Percentiles rank a stretch among this genome's conserved stretches.
Evolutionary conservation across 2,329 filamentous ascomycete species (phyloP).

Genomic region (Tolypocladium pustulatum): DNA sequence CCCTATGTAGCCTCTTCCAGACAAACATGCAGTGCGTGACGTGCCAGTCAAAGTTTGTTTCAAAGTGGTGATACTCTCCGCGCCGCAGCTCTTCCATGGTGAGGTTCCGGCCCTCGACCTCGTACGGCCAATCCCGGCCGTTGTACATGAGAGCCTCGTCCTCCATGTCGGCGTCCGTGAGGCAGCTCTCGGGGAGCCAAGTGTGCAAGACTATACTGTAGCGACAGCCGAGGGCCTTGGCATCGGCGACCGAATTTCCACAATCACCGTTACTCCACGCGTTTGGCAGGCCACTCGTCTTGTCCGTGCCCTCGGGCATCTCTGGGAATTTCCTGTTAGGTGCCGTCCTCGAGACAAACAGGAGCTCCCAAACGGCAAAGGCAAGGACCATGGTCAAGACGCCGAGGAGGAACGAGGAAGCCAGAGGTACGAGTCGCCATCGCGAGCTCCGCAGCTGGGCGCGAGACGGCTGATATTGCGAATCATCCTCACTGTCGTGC

Average conservation of each 20-base stretch:
- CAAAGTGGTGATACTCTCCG: constrained; percentile 9
- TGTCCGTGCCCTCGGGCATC: constrained; percentile 6
- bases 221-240: constrained; percentile 4
- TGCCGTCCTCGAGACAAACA: not conserved
- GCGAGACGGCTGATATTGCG: not conserved
- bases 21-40: constrained; percentile 10
- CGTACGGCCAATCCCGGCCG: constrained; percentile 7
- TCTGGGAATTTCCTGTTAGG: constrained; percentile 3
- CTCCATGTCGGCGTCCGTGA: constrained; percentile 8
- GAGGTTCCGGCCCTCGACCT: constrained; percentile 5
- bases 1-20: constrained; percentile 12
- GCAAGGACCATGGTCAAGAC: not conserved
- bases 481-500: constrained; percentile 1
- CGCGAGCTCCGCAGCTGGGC: not conserved
- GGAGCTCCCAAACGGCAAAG: not conserved
- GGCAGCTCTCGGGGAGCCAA: constrained; percentile 10
- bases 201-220: constrained; percentile 11
- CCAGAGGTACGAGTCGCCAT: not conserved
- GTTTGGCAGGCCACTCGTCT: constrained; percentile 5
- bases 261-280: constrained; percentile 10
- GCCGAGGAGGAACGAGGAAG: constrained; percentile 2
- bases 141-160: constrained; percentile 13
- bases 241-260: constrained; percentile 9
- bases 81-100: constrained; percentile 7
- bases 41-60: constrained; percentile 11